Evolutionary conservation across 75 land plant genomes (phyloP).

Genomic region (Cupressus sempervirens): DNA sequence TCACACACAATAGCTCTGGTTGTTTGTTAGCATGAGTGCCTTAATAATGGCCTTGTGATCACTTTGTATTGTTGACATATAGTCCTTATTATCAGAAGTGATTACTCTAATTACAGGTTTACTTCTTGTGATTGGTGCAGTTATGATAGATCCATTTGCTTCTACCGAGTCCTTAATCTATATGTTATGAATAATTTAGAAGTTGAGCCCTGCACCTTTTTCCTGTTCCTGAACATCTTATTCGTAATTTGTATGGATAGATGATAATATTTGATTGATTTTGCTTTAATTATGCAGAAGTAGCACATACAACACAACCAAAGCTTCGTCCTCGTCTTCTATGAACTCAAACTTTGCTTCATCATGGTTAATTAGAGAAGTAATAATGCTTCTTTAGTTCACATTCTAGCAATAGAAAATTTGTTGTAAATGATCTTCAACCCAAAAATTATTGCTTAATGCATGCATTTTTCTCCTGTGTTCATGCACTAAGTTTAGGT

Average conservation of each 20-base stretch:
- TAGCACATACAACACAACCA: slow-evolving; percentile 1
- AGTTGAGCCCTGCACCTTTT: neutral
- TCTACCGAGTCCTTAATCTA: no score
- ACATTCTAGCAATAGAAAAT: no score
- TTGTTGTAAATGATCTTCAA: neutral
- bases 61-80: neutral
- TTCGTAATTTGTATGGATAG: neutral
- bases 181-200: neutral
- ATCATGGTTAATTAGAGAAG: neutral
- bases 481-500: no score
- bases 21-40: neutral
- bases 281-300: slow-evolving; percentile 5
- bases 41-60: neutral
- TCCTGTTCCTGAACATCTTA: neutral
- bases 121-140: neutral
- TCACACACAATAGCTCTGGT: no score
- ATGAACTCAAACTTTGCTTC: neutral
- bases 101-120: neutral
- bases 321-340: neutral
- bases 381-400: no score
- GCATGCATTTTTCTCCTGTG: no score
- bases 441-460: no score
- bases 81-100: neutral
- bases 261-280: neutral
- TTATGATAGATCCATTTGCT: neutral